Evolutionary conservation across 345 rosid genomes (phyloP), one percentile per base, ranked within the genome.

Genomic region (Lepidium sativum): DNA sequence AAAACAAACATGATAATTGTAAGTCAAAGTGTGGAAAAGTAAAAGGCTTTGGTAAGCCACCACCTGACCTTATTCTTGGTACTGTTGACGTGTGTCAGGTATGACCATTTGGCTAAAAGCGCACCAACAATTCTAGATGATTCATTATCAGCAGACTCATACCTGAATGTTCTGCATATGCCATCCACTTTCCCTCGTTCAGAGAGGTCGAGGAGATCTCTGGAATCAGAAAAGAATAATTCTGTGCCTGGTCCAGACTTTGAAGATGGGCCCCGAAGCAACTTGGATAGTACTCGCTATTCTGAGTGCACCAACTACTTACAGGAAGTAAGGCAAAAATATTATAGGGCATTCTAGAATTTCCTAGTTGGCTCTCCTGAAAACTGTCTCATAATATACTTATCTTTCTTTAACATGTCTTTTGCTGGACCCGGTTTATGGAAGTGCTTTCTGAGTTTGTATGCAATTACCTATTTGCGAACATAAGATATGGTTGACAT

Each of bases 111-210:
- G 83, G 97, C 98, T 44, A 89, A 76, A 78, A 89, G 96, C 68
- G 97, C 98, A 38, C 98, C 98, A 6, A 88, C 97, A 54, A 87
- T 92, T 77, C 84, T 92, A 89, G 97, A 89, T 44, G 98, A 92
- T 75, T 89, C 97, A 29, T 87, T 89, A 60, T 92, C 98, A 63
- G 94, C 98, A 48, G 98, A 92, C 83, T 92, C 98, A 54, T 92
- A 92, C 76, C 86, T 89, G 39, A 89, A 89, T 81, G 90, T 92
- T 45, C 75, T 92, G 27, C 81, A 89, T 81, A 92, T 92, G 89
- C 98, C 98, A 63, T 82, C 98, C 40, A 92, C 97, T 31, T 89
- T 87, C 64, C 98, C 98, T 49, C 97, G 96, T 35, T 86, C 98
- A 49, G 98, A 92, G 79, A 79, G 86, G 78, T 87, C 91, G 44